Evolutionary conservation across 108 stramenopile species (phyloP).

Genomic region (Skeletonema costatum): DNA sequence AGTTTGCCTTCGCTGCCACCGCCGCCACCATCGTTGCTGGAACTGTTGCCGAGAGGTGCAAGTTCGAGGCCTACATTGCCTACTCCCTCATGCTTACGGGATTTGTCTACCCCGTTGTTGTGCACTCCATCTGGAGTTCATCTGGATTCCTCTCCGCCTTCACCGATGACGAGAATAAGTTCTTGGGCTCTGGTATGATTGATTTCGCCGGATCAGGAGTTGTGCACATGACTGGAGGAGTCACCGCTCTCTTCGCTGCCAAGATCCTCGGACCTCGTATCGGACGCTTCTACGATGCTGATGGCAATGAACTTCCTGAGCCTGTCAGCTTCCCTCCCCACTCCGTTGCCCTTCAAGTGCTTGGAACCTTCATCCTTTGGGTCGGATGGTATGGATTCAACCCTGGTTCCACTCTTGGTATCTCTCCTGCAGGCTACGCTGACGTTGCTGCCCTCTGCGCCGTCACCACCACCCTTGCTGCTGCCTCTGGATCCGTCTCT

Average conservation of each 20-base stretch:
- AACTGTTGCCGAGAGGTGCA: constrained; percentile 75
- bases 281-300: constrained; percentile 80
- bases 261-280: constrained; percentile 85
- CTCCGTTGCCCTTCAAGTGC: constrained; percentile 81
- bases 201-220: constrained; percentile 81
- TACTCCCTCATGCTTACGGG: constrained; percentile 73
- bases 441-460: constrained; percentile 68
- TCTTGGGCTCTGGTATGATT: constrained; percentile 69
- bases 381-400: constrained; percentile 98
- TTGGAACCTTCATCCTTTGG: constrained; percentile 90
- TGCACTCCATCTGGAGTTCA: constrained; percentile 81
- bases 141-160: constrained; percentile 69
- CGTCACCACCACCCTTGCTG: constrained; percentile 82
- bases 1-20: constrained; percentile 82
- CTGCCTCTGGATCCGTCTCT: constrained; percentile 79
- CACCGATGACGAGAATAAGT: constrained; percentile 56
- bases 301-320: constrained; percentile 64
- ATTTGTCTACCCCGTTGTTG: constrained; percentile 91
- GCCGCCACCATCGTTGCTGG: constrained; percentile 70
- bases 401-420: constrained; percentile 74
- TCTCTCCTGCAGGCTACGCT: constrained; percentile 35
- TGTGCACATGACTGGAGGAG: constrained; percentile 81
- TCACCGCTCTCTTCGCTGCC: constrained; percentile 83
- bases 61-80: constrained; percentile 80
- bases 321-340: constrained; percentile 76